phyloP scores from a whole-genome alignment of 2,329 filamentous ascomycete species.

The Podosphaera xanthii region DNA sequence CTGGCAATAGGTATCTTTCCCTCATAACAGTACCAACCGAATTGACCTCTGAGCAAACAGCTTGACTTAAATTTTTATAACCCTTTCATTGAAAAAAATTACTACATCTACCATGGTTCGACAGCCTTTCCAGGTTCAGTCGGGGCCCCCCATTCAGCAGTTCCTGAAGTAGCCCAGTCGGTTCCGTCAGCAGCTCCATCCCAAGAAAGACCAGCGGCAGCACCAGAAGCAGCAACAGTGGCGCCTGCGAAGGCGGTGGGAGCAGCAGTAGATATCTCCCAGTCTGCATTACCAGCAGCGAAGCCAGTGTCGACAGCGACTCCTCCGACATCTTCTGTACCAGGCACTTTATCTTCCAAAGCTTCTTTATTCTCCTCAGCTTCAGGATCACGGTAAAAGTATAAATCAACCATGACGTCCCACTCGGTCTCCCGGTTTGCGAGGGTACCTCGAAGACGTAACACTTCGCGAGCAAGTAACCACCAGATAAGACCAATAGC shows the following conservation, averaged over 20 bases:
- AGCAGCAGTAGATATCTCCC: constrained; percentile 44
- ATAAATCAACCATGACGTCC: constrained; percentile 99
- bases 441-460: constrained; percentile 93
- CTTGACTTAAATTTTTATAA: constrained; percentile 5
- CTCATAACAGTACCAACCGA: constrained; percentile 69
- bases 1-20: constrained; percentile 78
- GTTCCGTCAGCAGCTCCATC: constrained; percentile 26
- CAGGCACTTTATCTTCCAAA: constrained; percentile 42
- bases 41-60: constrained; percentile 22
- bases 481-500: constrained; percentile 98
- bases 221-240: constrained; percentile 32
- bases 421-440: constrained; percentile 88
- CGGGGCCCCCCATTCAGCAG: constrained; percentile 26
- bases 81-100: constrained; percentile 1
- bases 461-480: constrained; percentile 98
- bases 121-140: constrained; percentile 22
- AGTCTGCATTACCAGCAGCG: constrained; percentile 42
- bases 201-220: constrained; percentile 36
- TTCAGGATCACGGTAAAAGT: constrained; percentile 99
- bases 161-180: constrained; percentile 35
- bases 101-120: constrained; percentile 16
- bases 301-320: constrained; percentile 59
- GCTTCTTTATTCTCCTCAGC: constrained; percentile 97
- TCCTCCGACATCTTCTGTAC: constrained; percentile 64
- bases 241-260: constrained; percentile 35